Conservation (phyloP, 75 land plant species). For the Picea sitchensis region DNA sequence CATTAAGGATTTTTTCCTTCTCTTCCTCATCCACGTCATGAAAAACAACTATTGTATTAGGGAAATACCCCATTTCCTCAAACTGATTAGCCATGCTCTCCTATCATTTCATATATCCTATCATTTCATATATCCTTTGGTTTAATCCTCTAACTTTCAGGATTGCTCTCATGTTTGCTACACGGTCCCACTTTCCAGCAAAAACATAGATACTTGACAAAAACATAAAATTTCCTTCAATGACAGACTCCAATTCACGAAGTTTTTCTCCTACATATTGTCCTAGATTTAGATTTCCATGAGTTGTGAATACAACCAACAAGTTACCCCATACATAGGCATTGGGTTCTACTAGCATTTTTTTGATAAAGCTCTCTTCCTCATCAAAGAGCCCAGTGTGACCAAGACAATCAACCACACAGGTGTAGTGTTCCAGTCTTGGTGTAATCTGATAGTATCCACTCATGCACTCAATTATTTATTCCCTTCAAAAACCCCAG, state of each 20-base stretch:
- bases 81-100: conserved; percentile 15
- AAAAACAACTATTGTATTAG: conserved; percentile 1
- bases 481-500: conserved; percentile 1
- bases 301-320: conserved; percentile 30
- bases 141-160: conserved; percentile 24
- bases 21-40: conserved; percentile 12
- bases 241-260: conserved; percentile 12
- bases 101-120: conserved; percentile 13
- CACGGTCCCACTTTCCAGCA: conserved; percentile 40
- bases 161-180: conserved; percentile 12
- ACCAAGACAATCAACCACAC: conserved; percentile 50
- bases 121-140: conserved; percentile 13
- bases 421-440: conserved; percentile 25
- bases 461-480: conserved; percentile 14
- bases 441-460: conserved; percentile 17
- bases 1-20: background rate
- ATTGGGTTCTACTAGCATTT: conserved; percentile 35
- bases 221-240: conserved; percentile 25
- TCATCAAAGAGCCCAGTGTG: conserved; percentile 33
- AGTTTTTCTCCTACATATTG: conserved; percentile 19
- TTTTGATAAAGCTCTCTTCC: conserved; percentile 14
- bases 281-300: conserved; percentile 24
- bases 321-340: conserved; percentile 29
- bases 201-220: conserved; percentile 47
- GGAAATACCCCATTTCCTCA: background rate